Conservation (phyloP, 371 early-diverging fungal species). For the Mortierella sp. region DNA sequence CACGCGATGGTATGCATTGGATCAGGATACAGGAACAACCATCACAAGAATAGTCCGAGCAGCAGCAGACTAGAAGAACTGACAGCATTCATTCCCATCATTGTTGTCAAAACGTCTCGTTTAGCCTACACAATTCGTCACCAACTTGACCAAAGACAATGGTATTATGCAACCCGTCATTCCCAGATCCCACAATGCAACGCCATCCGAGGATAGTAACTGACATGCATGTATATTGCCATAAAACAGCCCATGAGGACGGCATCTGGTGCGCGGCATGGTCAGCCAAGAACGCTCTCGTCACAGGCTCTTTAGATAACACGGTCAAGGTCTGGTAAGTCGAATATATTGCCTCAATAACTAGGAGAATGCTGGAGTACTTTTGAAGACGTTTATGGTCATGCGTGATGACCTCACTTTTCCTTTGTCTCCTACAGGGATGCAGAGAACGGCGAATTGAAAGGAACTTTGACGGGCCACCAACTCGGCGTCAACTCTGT, state of each 20-base stretch:
- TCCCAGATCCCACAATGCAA: not conserved
- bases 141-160: slow-evolving; percentile 64
- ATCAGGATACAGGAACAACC: too few relatives aligned
- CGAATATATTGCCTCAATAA: too few relatives aligned
- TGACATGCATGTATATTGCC: not conserved
- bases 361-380: too few relatives aligned
- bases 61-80: too few relatives aligned
- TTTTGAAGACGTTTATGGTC: too few relatives aligned
- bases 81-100: too few relatives aligned
- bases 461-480: slow-evolving; percentile 76
- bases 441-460: slow-evolving; percentile 67
- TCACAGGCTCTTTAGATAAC: slow-evolving; percentile 84
- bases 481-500: slow-evolving; percentile 84
- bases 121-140: slow-evolving; percentile 72
- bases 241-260: slow-evolving; percentile 77
- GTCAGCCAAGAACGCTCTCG: slow-evolving; percentile 69
- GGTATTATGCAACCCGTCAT: slow-evolving; percentile 51
- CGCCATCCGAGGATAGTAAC: not conserved
- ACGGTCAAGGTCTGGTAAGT: slow-evolving; percentile 82
- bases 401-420: too few relatives aligned
- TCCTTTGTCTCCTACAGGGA: slow-evolving; percentile 60
- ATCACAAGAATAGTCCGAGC: too few relatives aligned
- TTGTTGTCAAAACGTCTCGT: too few relatives aligned
- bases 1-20: too few relatives aligned
- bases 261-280: slow-evolving; percentile 88